These are phyloP conservation scores for Phytopythium litorale DNA, from an alignment of 352 stramenopile genomes.

Conservation along the genomic window DNA sequence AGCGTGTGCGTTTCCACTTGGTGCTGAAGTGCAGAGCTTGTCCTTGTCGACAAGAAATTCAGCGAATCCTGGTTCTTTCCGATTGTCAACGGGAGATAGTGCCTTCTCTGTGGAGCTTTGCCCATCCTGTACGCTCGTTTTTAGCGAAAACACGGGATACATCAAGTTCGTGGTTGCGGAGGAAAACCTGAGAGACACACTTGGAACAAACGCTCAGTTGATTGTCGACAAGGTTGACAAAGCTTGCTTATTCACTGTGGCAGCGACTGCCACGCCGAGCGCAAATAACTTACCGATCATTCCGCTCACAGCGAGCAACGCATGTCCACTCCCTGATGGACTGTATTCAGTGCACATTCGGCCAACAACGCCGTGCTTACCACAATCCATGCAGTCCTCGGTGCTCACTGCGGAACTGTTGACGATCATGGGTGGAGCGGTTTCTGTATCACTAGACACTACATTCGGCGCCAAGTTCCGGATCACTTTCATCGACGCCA, in stretches of 20 bases:
- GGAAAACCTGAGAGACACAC: slow-evolving; percentile 53
- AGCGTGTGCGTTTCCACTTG: slow-evolving; percentile 86
- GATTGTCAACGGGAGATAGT: slow-evolving; percentile 42
- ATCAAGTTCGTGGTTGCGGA: slow-evolving; percentile 62
- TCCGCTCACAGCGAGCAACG: slow-evolving; percentile 4
- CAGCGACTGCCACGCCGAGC: slow-evolving; percentile 20
- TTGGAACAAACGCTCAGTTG: slow-evolving; percentile 77
- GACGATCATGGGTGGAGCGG: slow-evolving; percentile 47
- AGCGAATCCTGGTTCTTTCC: slow-evolving; percentile 66
- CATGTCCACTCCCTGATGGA: slow-evolving; percentile 33
- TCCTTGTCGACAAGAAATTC: slow-evolving; percentile 48
- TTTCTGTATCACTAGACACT: slow-evolving; percentile 60
- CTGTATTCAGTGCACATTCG: slow-evolving; percentile 49
- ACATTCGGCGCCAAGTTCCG: slow-evolving; percentile 56
- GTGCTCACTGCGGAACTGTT: slow-evolving; percentile 29
- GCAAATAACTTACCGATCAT: slow-evolving; percentile 41
- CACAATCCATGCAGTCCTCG: slow-evolving; percentile 20
- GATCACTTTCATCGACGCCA: slow-evolving; percentile 88
- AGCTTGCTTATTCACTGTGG: slow-evolving; percentile 58
- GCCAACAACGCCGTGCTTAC: slow-evolving; percentile 47
- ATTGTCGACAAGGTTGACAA: slow-evolving; percentile 41
- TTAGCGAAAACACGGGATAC: slow-evolving; percentile 30
- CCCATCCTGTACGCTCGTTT: slow-evolving; percentile 31
- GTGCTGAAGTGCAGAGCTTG: slow-evolving; percentile 90
- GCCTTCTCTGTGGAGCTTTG: slow-evolving; percentile 35